phyloP scores from a whole-genome alignment of 2,329 filamentous ascomycete species.

The Pyrenochaeta sp. region DNA sequence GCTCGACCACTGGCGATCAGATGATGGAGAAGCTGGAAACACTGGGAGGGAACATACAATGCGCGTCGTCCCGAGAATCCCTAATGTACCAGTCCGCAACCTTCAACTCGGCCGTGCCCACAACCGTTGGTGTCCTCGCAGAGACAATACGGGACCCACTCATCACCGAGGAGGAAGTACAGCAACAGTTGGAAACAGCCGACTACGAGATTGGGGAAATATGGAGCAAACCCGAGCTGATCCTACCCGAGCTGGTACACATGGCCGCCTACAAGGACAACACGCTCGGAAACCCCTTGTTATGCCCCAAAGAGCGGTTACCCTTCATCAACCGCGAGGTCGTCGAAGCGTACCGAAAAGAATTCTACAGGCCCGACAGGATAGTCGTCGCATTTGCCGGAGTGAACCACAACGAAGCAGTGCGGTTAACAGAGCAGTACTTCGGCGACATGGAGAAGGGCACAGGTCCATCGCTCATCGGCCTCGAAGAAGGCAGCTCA shows the following conservation, averaged over 20 bases:
- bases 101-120: constrained; percentile 90
- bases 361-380: constrained; percentile 87
- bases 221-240: constrained; percentile 96
- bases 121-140: constrained; percentile 82
- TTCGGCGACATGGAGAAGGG: constrained; percentile 87
- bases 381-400: constrained; percentile 97
- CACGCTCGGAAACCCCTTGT: constrained; percentile 89
- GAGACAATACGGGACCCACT: constrained; percentile 90
- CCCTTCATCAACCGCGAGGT: constrained; percentile 75
- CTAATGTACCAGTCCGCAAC: constrained; percentile 99
- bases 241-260: constrained; percentile 92
- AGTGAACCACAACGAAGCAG: constrained; percentile 81
- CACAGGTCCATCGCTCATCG: constrained; percentile 54
- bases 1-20: constrained; percentile 74
- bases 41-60: constrained; percentile 95
- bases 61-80: constrained; percentile 91
- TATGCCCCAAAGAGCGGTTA: constrained; percentile 88
- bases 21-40: constrained; percentile 90
- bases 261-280: constrained; percentile 96
- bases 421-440: constrained; percentile 79
- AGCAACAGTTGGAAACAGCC: constrained; percentile 86
- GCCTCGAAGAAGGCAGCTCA: constrained; percentile 33
- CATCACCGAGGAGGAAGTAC: constrained; percentile 86
- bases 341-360: constrained; percentile 78
- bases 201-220: constrained; percentile 97